phyloP scores from a whole-genome alignment of 1,139 yeast species.

The Lodderomyces parapsilosis region DNA sequence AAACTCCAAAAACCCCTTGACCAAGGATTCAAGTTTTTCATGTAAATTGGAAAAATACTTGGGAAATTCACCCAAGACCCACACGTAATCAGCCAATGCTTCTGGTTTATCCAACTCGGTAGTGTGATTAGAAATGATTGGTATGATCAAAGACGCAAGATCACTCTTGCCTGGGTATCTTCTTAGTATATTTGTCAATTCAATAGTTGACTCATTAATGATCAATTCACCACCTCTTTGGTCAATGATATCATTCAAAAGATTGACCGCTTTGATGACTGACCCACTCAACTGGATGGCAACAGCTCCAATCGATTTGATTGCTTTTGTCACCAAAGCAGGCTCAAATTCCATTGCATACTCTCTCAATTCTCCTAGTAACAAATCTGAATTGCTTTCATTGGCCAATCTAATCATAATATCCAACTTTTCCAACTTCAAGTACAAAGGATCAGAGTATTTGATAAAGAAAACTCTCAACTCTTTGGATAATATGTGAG shows the following conservation, averaged over 20 bases:
- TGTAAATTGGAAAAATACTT: constrained; percentile 59
- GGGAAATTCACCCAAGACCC: constrained; percentile 90
- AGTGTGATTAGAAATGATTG: constrained; percentile 61
- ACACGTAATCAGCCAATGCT: constrained; percentile 74
- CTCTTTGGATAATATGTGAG: constrained; percentile 74
- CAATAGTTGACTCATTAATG: constrained; percentile 76
- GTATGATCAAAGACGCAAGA: constrained; percentile 63
- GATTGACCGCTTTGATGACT: constrained; percentile 71
- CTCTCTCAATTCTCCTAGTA: constrained; percentile 85
- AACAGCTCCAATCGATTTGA: constrained; percentile 81
- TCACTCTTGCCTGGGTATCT: constrained; percentile 66
- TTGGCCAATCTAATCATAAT: constrained; percentile 84
- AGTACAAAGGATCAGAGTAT: constrained; percentile 90
- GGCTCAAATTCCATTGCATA: constrained; percentile 94
- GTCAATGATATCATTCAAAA: constrained; percentile 70
- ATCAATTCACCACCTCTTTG: constrained; percentile 73
- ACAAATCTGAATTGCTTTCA: constrained; percentile 62
- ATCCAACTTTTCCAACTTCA: constrained; percentile 90
- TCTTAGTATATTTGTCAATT: constrained; percentile 76
- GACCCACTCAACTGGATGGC: constrained; percentile 74
- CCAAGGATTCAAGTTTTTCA: constrained; percentile 46
- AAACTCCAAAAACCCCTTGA: constrained; percentile 67
- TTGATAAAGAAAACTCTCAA: constrained; percentile 89
- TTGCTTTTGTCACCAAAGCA: constrained; percentile 80
- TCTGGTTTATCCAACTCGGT: constrained; percentile 61